Conservation (phyloP, 1,284 basidiomycete genomes). For the Irpex sp. region DNA sequence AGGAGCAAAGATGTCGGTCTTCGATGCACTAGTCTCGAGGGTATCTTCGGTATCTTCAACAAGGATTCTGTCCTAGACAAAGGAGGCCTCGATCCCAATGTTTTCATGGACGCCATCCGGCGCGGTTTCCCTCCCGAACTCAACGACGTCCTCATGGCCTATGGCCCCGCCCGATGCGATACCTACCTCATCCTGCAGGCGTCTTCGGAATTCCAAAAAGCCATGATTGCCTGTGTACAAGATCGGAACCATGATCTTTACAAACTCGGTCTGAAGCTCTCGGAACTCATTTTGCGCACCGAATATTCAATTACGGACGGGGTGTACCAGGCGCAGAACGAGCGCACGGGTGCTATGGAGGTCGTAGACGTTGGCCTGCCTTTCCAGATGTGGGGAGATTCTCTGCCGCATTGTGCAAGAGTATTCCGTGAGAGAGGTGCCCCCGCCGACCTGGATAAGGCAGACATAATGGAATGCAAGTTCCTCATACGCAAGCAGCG, state of each 20-base stretch:
- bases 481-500: slow-evolving; percentile 36
- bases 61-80: slow-evolving; percentile 42
- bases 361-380: slow-evolving; percentile 46
- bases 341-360: slow-evolving; percentile 37
- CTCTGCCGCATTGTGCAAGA: slow-evolving; percentile 50
- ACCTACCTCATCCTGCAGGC: slow-evolving; percentile 37
- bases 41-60: slow-evolving; percentile 45
- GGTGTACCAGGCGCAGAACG: slow-evolving; percentile 42
- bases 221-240: slow-evolving; percentile 45
- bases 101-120: slow-evolving; percentile 35
- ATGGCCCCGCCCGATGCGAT: slow-evolving; percentile 46
- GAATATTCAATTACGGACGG: slow-evolving; percentile 60
- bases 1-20: slow-evolving; percentile 48
- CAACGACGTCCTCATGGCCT: slow-evolving; percentile 41
- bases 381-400: slow-evolving; percentile 52
- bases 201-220: slow-evolving; percentile 41
- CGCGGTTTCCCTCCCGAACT: slow-evolving; percentile 45
- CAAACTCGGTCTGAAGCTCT: slow-evolving; percentile 45
- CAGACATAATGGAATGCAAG: slow-evolving; percentile 62
- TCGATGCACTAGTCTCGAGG: slow-evolving; percentile 46
- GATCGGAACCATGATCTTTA: slow-evolving; percentile 41
- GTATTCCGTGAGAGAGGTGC: slow-evolving; percentile 41
- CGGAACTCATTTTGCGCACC: slow-evolving; percentile 46
- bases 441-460: slow-evolving; percentile 39
- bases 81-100: slow-evolving; percentile 39